Base-by-base conservation (phyloP, 2,329 filamentous ascomycete genomes). In the Elsinoe batatas region DNA sequence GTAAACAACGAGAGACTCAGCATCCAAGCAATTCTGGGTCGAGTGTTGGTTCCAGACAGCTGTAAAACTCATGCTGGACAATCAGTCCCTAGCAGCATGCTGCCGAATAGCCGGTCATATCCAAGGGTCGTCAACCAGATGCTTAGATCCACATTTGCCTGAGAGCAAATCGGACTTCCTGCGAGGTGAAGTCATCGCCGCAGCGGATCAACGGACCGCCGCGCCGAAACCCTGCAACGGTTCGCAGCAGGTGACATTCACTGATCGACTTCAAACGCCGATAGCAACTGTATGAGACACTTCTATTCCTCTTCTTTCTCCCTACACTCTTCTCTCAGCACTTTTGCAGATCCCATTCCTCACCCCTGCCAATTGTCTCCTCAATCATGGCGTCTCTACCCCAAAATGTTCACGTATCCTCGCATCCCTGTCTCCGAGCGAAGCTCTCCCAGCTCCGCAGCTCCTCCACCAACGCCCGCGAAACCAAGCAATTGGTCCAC, bases 361-460 rank as follows among this genome's bases (percentile, higher is more conserved):
- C 26, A 30, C 26, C 7, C 7, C 7, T 8, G 7, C 26, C 26
- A 30, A 5, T 30, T 8, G 26, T 2, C 22, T 30, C 26, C 8
- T 8, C 26, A 7, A 60, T 33, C 57, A 71, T 70, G 67, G 59
- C 69, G 2, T 57, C 60, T 36, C 69, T 79, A 32, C 78, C 79
- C 15, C 60, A 70, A 50, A 83, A 82, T 65, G 74, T 81, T 35
- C 88, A 93, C 73, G 75, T 95, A 68, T 95, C 90, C 37, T 76
- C 75, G 13, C 91, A 97, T 71, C 91, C 91, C 35, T 95, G 88
- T 71, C 78, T 96, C 40, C 78, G 80, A 64, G 88, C 87, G 63
- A 97, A 97, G 77, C 82, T 97, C 65, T 91, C 87, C 63, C 88
- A 93, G 73, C 81, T 97, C 46, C 85, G 91, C 58, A 93, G 88